These are phyloP conservation scores for Capsella rubella DNA, from an alignment of 441 rosid genomes.

Conservation along the genomic window DNA sequence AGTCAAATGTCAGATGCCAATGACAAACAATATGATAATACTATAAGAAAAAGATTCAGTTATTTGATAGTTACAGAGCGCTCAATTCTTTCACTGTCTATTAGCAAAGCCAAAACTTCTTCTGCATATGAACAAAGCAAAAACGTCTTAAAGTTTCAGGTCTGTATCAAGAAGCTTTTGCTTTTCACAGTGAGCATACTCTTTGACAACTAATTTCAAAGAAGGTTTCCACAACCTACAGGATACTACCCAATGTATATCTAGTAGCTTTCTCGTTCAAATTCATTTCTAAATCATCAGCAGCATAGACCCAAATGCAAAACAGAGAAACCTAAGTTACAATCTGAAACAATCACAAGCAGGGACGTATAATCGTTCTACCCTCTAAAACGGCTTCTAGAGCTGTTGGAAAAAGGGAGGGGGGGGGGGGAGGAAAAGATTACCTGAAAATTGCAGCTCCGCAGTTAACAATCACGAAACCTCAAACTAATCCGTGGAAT, in stretches of 20 bases:
- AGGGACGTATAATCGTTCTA: neutral
- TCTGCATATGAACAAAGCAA: neutral
- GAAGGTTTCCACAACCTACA: neutral
- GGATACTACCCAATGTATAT: neutral
- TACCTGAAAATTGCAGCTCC: neutral
- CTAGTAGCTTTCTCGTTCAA: neutral
- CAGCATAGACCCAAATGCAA: neutral
- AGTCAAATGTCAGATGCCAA: neutral
- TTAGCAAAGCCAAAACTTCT: neutral
- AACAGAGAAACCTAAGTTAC: neutral
- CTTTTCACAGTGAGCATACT: too few species aligned
- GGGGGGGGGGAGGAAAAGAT: neutral
- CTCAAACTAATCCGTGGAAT: too few species aligned
- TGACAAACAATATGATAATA: constrained; percentile 1
- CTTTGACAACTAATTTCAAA: too few species aligned
- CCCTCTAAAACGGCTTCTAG: too few species aligned
- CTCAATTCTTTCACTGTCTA: neutral
- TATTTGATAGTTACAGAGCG: neutral
- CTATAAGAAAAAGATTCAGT: neutral
- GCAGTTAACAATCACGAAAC: too few species aligned
- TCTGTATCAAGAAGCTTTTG: neutral
- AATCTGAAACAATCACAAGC: neutral
- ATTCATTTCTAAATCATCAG: neutral
- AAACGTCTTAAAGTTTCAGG: neutral
- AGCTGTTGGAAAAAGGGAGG: neutral